phyloP scores from a whole-genome alignment of 495 filamentous ascomycete species.

The Penicillium waksmanii region DNA sequence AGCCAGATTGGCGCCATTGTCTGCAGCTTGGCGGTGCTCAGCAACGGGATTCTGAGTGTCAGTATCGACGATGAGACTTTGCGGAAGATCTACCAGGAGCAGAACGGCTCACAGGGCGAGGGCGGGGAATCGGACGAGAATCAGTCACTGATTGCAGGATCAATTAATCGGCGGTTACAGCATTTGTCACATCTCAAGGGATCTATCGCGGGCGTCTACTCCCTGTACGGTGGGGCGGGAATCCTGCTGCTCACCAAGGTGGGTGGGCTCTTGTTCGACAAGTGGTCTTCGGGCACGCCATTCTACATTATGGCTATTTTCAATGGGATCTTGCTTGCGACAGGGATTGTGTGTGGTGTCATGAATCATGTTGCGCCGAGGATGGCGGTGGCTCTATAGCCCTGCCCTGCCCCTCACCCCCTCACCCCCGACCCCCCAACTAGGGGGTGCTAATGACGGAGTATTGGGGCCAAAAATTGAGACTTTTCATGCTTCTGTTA shows the following conservation, averaged over 20 bases:
- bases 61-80: conserved; percentile 41
- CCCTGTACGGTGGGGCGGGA: conserved; percentile 84
- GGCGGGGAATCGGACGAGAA: conserved; percentile 34
- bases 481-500: not conserved
- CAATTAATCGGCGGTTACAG: conserved; percentile 27
- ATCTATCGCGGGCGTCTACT: conserved; percentile 91
- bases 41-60: conserved; percentile 68
- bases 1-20: conserved; percentile 96
- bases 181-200: conserved; percentile 72
- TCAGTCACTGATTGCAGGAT: conserved; percentile 36
- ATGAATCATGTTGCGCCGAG: conserved; percentile 28
- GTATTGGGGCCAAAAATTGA: conserved; percentile 5
- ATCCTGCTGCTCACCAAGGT: conserved; percentile 91
- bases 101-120: conserved; percentile 14
- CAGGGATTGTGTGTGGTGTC: conserved; percentile 49
- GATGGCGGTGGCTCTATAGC: conserved; percentile 9
- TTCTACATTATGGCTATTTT: conserved; percentile 93
- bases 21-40: conserved; percentile 83
- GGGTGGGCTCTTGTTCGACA: conserved; percentile 85
- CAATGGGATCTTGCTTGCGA: conserved; percentile 70
- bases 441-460: not conserved
- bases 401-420: not conserved
- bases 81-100: conserved; percentile 34
- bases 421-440: not conserved
- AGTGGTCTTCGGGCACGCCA: conserved; percentile 67